Evolutionary conservation across 2,329 filamentous ascomycete species (phyloP), one percentile per base, ranked within the genome.

Genomic region (Tetracladium maxilliforme): DNA sequence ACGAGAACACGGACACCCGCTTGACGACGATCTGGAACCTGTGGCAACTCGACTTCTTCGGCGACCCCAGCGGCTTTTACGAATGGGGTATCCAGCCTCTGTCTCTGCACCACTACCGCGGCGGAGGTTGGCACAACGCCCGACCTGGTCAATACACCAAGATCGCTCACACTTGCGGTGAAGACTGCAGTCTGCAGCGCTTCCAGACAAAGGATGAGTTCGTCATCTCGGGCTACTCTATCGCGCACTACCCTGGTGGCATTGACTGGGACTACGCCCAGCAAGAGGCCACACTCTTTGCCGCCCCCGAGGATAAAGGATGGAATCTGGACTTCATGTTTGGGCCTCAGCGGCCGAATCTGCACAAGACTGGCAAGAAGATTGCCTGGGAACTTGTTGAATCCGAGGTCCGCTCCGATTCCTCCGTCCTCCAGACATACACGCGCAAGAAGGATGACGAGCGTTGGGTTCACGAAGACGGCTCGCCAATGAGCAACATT

Each of bases 361-460:
- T 66, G 7, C 41, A 56, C 18, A 52, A 54, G 40, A 63, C 58
- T 0, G 61, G 61, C 5, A 49, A 53, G 23, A 65, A 65, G 44
- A 60, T 61, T 15, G 52, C 57, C 14, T 65, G 60, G 60, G 64
- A 70, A 24, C 41, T 70, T 15, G 54, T 61, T 31, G 62, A 70
- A 33, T 54, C 60, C 1, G 44, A 41, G 1, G 35, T 63, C 5
- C 52, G 54, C 19, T 41, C 48, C 0, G 62, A 69, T 35, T 60
- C 61, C 10, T 60, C 52, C 3, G 53, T 70, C 7, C 49, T 51
- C 17, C 65, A 71, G 38, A 51, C 59, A 2, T 71, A 67, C 33
- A 57, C 62, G 10, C 50, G 63, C 15, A 61, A 59, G 37, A 52
- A 53, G 20, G 52, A 63, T 25, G 65, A 71, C 38, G 49, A 48